A percentile compares a stretch with the other conserved stretches of the same genome.
These are phyloP conservation scores for Starmerella khaoyaiensis DNA, from an alignment of 805 yeast species.

Conservation along the genomic window DNA sequence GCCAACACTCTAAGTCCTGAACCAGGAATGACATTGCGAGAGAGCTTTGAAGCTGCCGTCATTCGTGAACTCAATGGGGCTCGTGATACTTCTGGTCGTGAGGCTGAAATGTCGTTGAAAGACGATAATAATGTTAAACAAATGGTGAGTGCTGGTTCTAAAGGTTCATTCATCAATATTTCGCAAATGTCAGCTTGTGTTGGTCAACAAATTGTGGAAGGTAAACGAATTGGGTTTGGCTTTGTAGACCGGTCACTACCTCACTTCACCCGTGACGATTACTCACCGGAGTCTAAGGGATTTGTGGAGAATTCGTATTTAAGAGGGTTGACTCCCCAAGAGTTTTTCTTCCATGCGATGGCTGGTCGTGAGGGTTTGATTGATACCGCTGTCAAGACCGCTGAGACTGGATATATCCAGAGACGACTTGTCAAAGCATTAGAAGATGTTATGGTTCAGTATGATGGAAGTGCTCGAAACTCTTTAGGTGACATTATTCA, in stretches of 20 bases:
- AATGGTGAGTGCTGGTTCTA: conserved; percentile 98
- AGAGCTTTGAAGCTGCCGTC: conserved; percentile 94
- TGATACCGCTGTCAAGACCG: conserved; percentile 98
- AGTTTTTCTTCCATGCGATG: conserved; percentile 98
- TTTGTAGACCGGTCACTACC: conserved; percentile 93
- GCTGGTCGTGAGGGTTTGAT: conserved; percentile 99
- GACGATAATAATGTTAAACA: conserved; percentile 93
- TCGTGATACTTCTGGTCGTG: conserved; percentile 97
- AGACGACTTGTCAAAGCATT: conserved; percentile 94
- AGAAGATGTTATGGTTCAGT: conserved; percentile 95
- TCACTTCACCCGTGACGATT: conserved; percentile 96
- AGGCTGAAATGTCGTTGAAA: conserved; percentile 92
- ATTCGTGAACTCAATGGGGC: conserved; percentile 92
- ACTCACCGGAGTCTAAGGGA: conserved; percentile 96
- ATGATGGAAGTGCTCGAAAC: conserved; percentile 96
- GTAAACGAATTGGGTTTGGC: conserved; percentile 97
- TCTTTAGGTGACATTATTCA: conserved; percentile 94
- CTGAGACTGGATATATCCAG: conserved; percentile 97
- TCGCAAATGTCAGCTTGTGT: conserved; percentile 99
- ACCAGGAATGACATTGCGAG: conserved; percentile 99
- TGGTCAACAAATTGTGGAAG: conserved; percentile 98
- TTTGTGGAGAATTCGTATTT: conserved; percentile 94
- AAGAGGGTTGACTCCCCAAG: conserved; percentile 97
- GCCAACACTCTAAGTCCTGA: conserved; percentile 78
- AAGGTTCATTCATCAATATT: conserved; percentile 96